A percentile compares a stretch with the other conserved stretches of the same genome.
phyloP scores from a whole-genome alignment of 2,329 filamentous ascomycete genomes.

The Chaetomium sp. region DNA sequence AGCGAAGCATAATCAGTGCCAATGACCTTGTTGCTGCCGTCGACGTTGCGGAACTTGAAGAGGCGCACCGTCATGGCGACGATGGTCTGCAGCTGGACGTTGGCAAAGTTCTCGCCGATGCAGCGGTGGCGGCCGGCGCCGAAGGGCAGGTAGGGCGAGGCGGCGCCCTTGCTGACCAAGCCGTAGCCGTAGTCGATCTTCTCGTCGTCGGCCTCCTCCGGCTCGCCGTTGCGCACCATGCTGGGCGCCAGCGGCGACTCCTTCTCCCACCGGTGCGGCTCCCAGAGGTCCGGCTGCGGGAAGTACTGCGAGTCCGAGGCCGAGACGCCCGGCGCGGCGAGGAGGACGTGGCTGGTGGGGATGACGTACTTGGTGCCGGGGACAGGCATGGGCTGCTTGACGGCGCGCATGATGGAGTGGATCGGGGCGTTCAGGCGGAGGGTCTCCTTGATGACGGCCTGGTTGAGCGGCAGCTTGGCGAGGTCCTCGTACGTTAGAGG shows the following conservation, averaged over 20 bases:
- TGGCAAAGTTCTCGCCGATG: constrained; percentile 96
- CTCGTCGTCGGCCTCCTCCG: constrained; percentile 59
- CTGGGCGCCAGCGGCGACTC: constrained; percentile 59
- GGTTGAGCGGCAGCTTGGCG: constrained; percentile 76
- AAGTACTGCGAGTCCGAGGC: constrained; percentile 74
- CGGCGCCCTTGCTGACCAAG: constrained; percentile 85
- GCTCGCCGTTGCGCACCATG: constrained; percentile 47
- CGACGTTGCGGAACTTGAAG: constrained; percentile 77
- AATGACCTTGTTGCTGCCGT: constrained; percentile 69
- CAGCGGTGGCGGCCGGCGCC: constrained; percentile 91
- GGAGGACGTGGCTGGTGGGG: constrained; percentile 76
- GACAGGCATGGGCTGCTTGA: constrained; percentile 83
- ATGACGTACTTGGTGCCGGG: constrained; percentile 82
- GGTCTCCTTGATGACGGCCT: constrained; percentile 87
- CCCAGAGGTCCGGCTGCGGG: constrained; percentile 79
- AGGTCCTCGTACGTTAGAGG: constrained; percentile 77
- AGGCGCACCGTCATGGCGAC: constrained; percentile 72
- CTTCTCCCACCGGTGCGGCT: constrained; percentile 87
- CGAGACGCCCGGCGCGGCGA: constrained; percentile 83
- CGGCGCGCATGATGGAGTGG: constrained; percentile 90
- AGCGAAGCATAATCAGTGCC: constrained; percentile 70
- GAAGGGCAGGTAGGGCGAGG: constrained; percentile 90
- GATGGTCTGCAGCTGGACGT: constrained; percentile 87
- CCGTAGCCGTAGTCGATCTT: constrained; percentile 95
- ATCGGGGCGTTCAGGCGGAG: constrained; percentile 90